Evolutionary conservation across 345 rosid species (phyloP), one percentile per base, ranked within the genome.

Genomic region (Sonneratia caseolaris): DNA sequence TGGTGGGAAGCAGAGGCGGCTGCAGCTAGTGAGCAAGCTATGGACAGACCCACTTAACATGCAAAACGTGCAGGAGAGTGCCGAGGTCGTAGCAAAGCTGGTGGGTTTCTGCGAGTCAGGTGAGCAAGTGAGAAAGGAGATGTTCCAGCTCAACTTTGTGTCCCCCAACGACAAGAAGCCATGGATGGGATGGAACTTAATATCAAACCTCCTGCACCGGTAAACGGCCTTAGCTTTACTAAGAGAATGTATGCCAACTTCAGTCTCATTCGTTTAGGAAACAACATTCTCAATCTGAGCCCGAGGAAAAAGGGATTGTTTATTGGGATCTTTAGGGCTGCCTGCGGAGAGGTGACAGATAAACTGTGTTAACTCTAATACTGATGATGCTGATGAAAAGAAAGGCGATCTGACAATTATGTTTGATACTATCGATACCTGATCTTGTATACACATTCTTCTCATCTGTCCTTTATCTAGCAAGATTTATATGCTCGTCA

Each of bases 161-260:
- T 81, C 84, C 68, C 95, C 95, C 43, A 78, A 76, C 37, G 97
- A 94, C 70, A 94, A 90, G 85, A 94, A 88, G 85, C 72, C 95
- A 21, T 88, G 97, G 95, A 87, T 84, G 88, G 96, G 97, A n/a
- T 91, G 97, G 98, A 94, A 86, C 82, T 81, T 94, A 82, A 85
- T 91, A 48, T 91, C 97, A 0, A 87, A 85, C 73, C 81, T 94
- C 71, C 75, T 93, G 61, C 87, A 91, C 76, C 79, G 89, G 66
- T 93, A 76, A 71, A 62, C 15, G 49, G 40, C 38, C n/a, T 11
- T n/a, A 62, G 8, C 13, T 21, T 21, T n/a, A 11, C 15, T 13
- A 3, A 2, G 18, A 11, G 9, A 13, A 2, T 48, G 53, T 14
- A 48, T 48, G 16, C 2, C 4, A 53, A 12, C 57, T 19, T 0